These are phyloP conservation scores for Coemansia sp. DNA, from an alignment of 192 early-diverging fungal species.

Conservation along the genomic window DNA sequence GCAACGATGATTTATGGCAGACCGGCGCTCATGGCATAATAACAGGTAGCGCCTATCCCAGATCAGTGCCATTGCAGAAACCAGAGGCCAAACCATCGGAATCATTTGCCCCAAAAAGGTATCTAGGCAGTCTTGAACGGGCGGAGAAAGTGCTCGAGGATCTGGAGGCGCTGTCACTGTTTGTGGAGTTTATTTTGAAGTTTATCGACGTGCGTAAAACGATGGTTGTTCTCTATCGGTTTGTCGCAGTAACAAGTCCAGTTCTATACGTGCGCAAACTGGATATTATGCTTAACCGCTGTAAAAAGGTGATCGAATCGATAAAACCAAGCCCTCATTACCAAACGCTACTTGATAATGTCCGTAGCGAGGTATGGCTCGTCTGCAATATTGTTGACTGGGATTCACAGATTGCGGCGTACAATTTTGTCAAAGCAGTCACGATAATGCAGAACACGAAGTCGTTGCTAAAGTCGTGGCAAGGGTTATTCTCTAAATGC, in stretches of 20 bases:
- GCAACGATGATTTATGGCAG: background rate
- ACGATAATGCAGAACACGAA: constrained; percentile 39
- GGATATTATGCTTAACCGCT: constrained; percentile 32
- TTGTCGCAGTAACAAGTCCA: constrained; percentile 47
- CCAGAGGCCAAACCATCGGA: constrained; percentile 9
- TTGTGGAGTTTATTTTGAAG: constrained; percentile 38
- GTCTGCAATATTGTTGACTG: constrained; percentile 41
- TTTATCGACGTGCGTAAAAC: constrained; percentile 53
- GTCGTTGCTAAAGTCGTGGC: constrained; percentile 31
- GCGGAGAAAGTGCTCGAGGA: constrained; percentile 40
- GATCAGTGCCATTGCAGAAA: background rate
- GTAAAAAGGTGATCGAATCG: constrained; percentile 23
- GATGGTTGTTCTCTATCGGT: constrained; percentile 52
- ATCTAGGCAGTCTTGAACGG: constrained; percentile 29
- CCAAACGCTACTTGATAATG: constrained; percentile 30
- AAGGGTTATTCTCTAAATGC: constrained; percentile 18
- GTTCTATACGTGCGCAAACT: constrained; percentile 41
- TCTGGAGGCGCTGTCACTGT: constrained; percentile 33
- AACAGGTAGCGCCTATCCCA: background rate
- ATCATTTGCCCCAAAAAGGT: constrained; percentile 40
- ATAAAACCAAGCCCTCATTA: constrained; percentile 35
- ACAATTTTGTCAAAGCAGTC: constrained; percentile 45
- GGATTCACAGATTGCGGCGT: constrained; percentile 33
- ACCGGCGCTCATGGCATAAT: background rate
- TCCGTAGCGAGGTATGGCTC: constrained; percentile 38